Evolutionary conservation across 192 early-diverging fungal species (phyloP).

Genomic region (Podila horticola): DNA sequence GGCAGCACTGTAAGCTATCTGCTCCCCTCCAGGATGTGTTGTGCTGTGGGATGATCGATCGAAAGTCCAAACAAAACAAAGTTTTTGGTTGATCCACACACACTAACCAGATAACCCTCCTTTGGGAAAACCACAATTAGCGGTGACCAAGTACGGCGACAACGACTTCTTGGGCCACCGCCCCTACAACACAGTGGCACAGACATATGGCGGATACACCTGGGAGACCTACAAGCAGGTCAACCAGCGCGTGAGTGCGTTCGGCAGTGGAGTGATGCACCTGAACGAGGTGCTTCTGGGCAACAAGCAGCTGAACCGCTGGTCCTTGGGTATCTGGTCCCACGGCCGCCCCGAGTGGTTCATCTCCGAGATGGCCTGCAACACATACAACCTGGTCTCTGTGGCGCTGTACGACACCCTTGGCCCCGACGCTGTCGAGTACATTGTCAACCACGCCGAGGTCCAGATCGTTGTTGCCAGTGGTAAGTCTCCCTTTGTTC

Average conservation of each 20-base stretch:
- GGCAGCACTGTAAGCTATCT: slow-evolving; percentile 52
- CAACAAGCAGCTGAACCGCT: slow-evolving; percentile 47
- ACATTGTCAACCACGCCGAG: slow-evolving; percentile 91
- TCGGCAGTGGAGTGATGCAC: slow-evolving; percentile 78
- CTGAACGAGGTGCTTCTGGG: slow-evolving; percentile 60
- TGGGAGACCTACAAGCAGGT: slow-evolving; percentile 80
- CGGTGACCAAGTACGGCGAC: slow-evolving; percentile 62
- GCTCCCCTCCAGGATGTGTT: too few relatives aligned
- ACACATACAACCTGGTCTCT: slow-evolving; percentile 67
- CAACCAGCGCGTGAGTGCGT: slow-evolving; percentile 64
- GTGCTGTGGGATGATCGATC: background rate
- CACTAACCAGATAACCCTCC: too few relatives aligned
- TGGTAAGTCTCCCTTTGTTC: slow-evolving; percentile 19
- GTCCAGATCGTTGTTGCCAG: slow-evolving; percentile 71
- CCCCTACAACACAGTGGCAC: slow-evolving; percentile 64
- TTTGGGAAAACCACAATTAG: slow-evolving; percentile 21
- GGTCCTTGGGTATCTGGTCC: slow-evolving; percentile 74
- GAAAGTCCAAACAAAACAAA: background rate
- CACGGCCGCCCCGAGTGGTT: slow-evolving; percentile 67
- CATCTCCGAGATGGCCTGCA: slow-evolving; percentile 66
- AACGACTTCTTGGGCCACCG: slow-evolving; percentile 75
- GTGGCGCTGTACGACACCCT: slow-evolving; percentile 94
- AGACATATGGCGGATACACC: slow-evolving; percentile 71
- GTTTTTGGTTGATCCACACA: background rate
- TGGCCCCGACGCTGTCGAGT: slow-evolving; percentile 83